Evolutionary conservation across 2,329 filamentous ascomycete species (phyloP), one percentile per base, ranked within the genome.

Genomic region (Fonsecaea erecta): DNA sequence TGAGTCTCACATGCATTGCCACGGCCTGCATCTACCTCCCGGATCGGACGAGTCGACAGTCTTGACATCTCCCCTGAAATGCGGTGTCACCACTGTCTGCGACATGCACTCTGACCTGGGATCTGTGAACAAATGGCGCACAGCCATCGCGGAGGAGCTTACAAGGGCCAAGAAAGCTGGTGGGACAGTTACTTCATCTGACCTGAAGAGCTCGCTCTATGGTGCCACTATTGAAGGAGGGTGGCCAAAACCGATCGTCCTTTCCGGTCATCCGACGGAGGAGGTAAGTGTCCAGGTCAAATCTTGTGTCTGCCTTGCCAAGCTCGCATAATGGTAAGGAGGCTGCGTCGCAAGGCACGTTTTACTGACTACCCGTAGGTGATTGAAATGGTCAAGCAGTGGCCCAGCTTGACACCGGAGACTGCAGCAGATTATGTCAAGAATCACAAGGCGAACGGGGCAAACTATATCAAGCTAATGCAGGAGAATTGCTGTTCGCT

Each of bases 141-240:
- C 60, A 12, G 54, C 59, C 6, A 66, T 70, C 28, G 64, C 65
- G 11, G 62, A 68, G 2, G 69, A 71, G 40, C 24, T 70, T n/a
- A 62, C 57, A 28, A 18, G 64, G 26, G 70, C 68, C 24, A 67
- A 34, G 58, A 64, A 61, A 30, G 40, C 46, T 11, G 52, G 62
- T 16, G 61, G 66, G 11, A 64, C 56, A n/a, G 70, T 72, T 24
- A 59, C 59, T n/a, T 35, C 71, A n/a, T 63, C 67, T 12, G 80
- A 82, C 62, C 78, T 84, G 70, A 85, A 84, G 69, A 82, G 77
- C 0, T 79, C 80, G 1, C 79, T 81, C 11, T 76, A 79, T 67
- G 77, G 80, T 0, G 83, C 83, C 4, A 84, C 82, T 0, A 80
- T 85, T 34, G 77, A 82, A 4, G 81, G 80, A 40, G 83, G 83